Evolutionary conservation across 2,329 filamentous ascomycete genomes (phyloP).

Genomic region (Endoconidiophora polonica): DNA sequence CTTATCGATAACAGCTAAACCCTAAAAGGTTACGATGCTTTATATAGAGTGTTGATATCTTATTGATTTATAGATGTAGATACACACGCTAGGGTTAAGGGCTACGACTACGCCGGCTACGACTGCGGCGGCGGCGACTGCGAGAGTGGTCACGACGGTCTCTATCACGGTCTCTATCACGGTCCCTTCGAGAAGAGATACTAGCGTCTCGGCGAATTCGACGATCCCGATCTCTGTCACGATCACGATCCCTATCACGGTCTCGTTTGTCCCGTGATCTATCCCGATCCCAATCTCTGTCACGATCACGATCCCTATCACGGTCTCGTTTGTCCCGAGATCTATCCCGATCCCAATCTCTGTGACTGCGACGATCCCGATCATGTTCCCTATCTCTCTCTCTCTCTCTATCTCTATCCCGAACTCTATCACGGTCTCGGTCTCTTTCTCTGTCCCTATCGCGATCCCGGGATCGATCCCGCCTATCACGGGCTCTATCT

Average conservation of each 20-base stretch:
- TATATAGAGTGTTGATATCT: background rate
- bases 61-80: background rate
- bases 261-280: too few species aligned
- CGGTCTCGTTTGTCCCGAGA: too few species aligned
- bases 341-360: slow-evolving; percentile 17
- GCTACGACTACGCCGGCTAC: slow-evolving; percentile 1
- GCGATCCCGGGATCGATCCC: slow-evolving; percentile 16
- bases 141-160: slow-evolving; percentile 5
- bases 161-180: slow-evolving; percentile 4
- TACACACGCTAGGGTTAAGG: background rate
- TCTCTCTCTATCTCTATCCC: slow-evolving; percentile 16
- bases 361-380: slow-evolving; percentile 14
- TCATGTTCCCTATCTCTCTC: slow-evolving; percentile 18
- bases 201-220: background rate
- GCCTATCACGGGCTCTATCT: slow-evolving; percentile 18
- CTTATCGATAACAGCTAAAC: too few species aligned
- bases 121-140: background rate
- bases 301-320: slow-evolving; percentile 14
- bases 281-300: slow-evolving; percentile 15
- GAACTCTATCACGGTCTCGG: slow-evolving; percentile 18
- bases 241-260: slow-evolving; percentile 13
- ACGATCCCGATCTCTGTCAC: slow-evolving; percentile 17
- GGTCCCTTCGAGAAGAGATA: slow-evolving; percentile 8
- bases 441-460: slow-evolving; percentile 19
- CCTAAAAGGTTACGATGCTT: background rate